Evolutionary conservation across 192 early-diverging fungal genomes (phyloP).

Genomic region (Coemansia sp.): DNA sequence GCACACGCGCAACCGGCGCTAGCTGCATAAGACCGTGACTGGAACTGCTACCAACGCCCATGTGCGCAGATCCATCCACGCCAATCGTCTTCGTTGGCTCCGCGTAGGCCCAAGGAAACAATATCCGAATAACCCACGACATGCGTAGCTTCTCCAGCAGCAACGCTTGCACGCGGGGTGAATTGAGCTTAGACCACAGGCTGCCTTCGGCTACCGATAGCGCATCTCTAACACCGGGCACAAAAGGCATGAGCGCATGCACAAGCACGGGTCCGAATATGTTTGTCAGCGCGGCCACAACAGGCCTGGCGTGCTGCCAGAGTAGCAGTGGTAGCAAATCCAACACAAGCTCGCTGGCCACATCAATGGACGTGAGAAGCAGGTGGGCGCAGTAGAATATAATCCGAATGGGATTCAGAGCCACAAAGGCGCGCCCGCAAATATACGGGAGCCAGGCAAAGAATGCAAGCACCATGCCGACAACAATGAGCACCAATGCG

Average conservation of each 20-base stretch:
- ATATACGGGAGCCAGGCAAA: constrained; percentile 77
- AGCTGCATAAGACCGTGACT: background rate
- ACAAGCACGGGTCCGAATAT: constrained; percentile 10
- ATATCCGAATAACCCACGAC: constrained; percentile 29
- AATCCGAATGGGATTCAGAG: constrained; percentile 41
- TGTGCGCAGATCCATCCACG: background rate
- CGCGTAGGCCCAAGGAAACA: constrained; percentile 32
- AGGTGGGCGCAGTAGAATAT: constrained; percentile 73
- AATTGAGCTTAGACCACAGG: constrained; percentile 27
- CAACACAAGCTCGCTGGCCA: constrained; percentile 24
- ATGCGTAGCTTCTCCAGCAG: constrained; percentile 19
- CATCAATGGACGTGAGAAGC: constrained; percentile 52
- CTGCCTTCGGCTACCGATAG: constrained; percentile 9
- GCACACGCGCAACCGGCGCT: background rate
- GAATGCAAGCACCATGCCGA: constrained; percentile 65
- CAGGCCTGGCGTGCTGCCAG: constrained; percentile 15
- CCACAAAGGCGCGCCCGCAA: constrained; percentile 26
- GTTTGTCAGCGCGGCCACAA: constrained; percentile 6
- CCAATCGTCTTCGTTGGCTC: constrained; percentile 11
- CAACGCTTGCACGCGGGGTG: constrained; percentile 11
- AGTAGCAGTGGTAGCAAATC: constrained; percentile 9
- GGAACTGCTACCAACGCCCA: background rate
- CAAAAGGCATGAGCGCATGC: background rate
- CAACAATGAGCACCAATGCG: constrained; percentile 71
- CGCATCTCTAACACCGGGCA: constrained; percentile 14